Evolutionary conservation across 805 yeast genomes (phyloP).

Genomic region (Sugiyamaella americana): DNA sequence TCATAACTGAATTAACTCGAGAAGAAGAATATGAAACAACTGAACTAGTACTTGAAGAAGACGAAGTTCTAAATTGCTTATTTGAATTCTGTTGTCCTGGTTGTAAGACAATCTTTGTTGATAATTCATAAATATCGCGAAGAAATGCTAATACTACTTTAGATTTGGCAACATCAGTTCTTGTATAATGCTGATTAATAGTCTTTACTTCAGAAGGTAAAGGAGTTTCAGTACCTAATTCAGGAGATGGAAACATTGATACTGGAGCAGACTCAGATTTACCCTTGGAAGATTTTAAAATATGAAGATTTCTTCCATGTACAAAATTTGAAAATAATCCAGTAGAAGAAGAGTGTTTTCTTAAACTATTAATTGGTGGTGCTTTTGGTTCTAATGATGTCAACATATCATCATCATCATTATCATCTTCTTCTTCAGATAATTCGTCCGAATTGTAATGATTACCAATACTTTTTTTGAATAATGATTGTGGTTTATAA

Average conservation of each 20-base stretch:
- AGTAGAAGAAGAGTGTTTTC: conserved; percentile 7
- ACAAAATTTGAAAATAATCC: conserved; percentile 1
- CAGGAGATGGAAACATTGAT: too few relatives aligned
- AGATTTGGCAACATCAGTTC: conserved; percentile 16
- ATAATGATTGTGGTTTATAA: not conserved
- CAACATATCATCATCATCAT: conserved; percentile 20
- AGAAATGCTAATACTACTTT: conserved; percentile 41
- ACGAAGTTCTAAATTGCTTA: not conserved
- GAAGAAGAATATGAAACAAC: not conserved
- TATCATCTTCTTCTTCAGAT: conserved; percentile 7
- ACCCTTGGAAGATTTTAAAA: not conserved
- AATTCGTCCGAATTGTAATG: conserved; percentile 5
- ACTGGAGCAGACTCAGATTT: too few relatives aligned
- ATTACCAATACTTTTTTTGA: not conserved
- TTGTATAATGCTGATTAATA: conserved; percentile 4
- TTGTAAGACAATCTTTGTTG: not conserved
- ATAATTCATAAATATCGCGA: conserved; percentile 25
- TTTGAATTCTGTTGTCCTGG: not conserved
- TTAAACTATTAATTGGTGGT: not conserved
- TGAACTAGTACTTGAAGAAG: conserved; percentile 1
- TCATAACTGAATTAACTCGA: conserved; percentile 1
- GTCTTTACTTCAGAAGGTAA: not conserved
- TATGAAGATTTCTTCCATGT: not conserved
- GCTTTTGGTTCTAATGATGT: conserved; percentile 18
- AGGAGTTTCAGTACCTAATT: not conserved